Evolutionary conservation across 148 eudicot species (phyloP).

Genomic region (Mesembryanthemum crystallinum): DNA sequence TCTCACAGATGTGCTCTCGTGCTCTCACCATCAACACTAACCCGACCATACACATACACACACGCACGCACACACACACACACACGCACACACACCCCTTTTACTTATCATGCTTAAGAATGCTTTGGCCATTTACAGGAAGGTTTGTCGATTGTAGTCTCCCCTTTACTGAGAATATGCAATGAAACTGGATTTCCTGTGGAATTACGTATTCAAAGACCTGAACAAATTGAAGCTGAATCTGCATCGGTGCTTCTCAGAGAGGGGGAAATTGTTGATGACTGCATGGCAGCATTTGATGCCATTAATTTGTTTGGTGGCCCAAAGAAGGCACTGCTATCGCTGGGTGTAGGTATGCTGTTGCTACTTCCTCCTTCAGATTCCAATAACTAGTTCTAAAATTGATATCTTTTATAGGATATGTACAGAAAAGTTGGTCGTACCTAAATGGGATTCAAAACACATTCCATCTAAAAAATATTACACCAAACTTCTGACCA

Average conservation of each 20-base stretch:
- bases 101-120: too few relatives aligned
- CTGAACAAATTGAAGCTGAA: conserved; percentile 54
- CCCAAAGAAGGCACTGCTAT: conserved; percentile 70
- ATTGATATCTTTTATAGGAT: background rate
- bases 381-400: background rate
- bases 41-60: too few relatives aligned
- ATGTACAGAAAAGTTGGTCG: too few relatives aligned
- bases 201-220: conserved; percentile 81
- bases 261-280: conserved; percentile 73
- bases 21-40: too few relatives aligned
- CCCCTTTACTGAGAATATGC: conserved; percentile 79
- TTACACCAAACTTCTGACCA: too few relatives aligned
- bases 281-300: conserved; percentile 81
- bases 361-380: conserved; percentile 7
- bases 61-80: too few relatives aligned
- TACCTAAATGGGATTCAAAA: too few relatives aligned
- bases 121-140: conserved; percentile 46
- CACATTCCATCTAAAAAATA: too few relatives aligned
- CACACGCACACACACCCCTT: too few relatives aligned
- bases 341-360: conserved; percentile 72
- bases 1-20: too few relatives aligned
- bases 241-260: conserved; percentile 63
- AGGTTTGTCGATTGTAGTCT: conserved; percentile 62
- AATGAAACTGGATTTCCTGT: conserved; percentile 73
- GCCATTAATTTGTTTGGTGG: conserved; percentile 70